phyloP scores from a whole-genome alignment of 2,329 filamentous ascomycete genomes.

The Raffaelea deltoideospora region DNA sequence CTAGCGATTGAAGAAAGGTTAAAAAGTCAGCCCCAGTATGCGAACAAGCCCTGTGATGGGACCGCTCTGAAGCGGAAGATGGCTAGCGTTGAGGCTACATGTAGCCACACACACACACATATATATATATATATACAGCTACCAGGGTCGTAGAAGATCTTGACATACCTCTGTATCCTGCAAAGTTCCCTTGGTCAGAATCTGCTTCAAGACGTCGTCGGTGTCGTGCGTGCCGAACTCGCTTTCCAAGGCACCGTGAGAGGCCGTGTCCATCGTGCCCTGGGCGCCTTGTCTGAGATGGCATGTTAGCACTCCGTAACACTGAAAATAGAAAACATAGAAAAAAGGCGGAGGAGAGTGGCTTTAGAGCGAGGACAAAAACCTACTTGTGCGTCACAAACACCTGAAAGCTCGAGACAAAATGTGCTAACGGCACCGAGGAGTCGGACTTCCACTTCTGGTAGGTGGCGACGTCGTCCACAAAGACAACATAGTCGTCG shows the following conservation, averaged over 20 bases:
- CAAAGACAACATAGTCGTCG: conserved; percentile 45
- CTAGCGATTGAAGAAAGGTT: too few relatives aligned
- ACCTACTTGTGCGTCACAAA: conserved; percentile 79
- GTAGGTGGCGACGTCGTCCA: conserved; percentile 45
- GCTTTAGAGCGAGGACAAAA: too few relatives aligned
- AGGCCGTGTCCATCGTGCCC: conserved; percentile 61
- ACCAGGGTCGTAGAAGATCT: neutral
- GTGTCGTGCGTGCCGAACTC: conserved; percentile 75
- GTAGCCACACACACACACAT: too few relatives aligned
- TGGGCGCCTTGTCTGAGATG: conserved; percentile 65
- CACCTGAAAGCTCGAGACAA: conserved; percentile 78
- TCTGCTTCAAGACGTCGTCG: conserved; percentile 68
- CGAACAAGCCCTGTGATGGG: too few relatives aligned
- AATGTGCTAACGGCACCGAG: conserved; percentile 64
- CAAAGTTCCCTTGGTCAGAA: conserved; percentile 59
- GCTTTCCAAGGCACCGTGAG: conserved; percentile 58
- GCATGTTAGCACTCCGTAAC: neutral
- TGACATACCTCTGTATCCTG: conserved; percentile 42
- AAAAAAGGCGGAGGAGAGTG: too few relatives aligned
- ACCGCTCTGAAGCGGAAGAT: too few relatives aligned
- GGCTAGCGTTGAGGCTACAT: too few relatives aligned
- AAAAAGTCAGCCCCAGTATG: too few relatives aligned
- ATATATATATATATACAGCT: too few relatives aligned
- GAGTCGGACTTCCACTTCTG: conserved; percentile 74
- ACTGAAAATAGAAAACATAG: neutral